Evolutionary conservation across 1,139 yeast genomes (phyloP).

Genomic region (Barnettozyma hawaiiensis): DNA sequence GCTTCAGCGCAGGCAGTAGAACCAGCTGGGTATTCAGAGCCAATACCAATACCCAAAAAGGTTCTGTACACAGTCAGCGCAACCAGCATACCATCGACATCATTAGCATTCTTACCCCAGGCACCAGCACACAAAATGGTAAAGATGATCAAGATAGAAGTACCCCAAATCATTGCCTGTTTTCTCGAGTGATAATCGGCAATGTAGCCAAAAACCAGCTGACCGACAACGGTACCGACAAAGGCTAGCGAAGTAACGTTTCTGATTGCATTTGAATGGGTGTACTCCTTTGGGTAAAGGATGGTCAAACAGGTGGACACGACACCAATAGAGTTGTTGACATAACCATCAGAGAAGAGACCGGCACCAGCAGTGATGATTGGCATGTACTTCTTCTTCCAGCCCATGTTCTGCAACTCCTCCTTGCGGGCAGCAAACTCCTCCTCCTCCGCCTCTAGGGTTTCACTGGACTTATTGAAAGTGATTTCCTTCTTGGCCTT

Average conservation of each 20-base stretch:
- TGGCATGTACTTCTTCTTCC: constrained; percentile 48
- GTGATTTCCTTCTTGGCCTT: constrained; percentile 36
- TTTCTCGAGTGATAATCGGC: constrained; percentile 78
- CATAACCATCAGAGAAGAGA: constrained; percentile 84
- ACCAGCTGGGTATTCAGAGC: constrained; percentile 91
- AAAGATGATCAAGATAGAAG: constrained; percentile 64
- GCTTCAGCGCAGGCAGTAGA: constrained; percentile 95
- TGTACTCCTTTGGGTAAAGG: constrained; percentile 60
- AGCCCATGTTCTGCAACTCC: constrained; percentile 27
- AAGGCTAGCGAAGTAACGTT: constrained; percentile 87
- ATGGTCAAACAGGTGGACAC: constrained; percentile 61
- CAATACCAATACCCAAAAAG: constrained; percentile 79
- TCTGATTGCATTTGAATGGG: constrained; percentile 59
- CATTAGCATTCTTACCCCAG: constrained; percentile 55
- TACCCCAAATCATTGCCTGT: constrained; percentile 73
- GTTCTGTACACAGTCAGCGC: constrained; percentile 82
- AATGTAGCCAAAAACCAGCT: constrained; percentile 68
- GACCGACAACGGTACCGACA: constrained; percentile 90
- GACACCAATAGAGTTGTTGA: constrained; percentile 75
- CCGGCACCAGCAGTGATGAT: constrained; percentile 90
- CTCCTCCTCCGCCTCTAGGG: constrained; percentile 19
- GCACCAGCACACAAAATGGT: constrained; percentile 76
- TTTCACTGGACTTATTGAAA: constrained; percentile 28
- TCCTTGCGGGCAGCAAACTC: constrained; percentile 25
- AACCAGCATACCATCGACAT: constrained; percentile 62